Conservation (phyloP, 1,284 basidiomycete genomes). For the Tilletia walkeri region DNA sequence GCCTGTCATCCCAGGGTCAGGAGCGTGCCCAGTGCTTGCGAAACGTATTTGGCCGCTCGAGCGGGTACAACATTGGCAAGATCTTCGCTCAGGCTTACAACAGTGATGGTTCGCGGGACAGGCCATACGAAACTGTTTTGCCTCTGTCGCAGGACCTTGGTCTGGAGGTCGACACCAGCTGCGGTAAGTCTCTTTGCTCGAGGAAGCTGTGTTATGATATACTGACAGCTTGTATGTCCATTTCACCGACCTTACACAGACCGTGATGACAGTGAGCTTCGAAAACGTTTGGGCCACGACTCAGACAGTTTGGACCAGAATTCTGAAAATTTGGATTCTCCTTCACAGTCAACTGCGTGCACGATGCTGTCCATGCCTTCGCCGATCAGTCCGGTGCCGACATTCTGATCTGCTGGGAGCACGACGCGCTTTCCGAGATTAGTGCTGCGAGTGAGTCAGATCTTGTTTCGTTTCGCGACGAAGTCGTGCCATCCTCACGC, state of each 20-base stretch:
- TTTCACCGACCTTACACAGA: neutral
- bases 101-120: constrained; percentile 34
- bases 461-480: too few species aligned
- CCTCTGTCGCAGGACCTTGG: constrained; percentile 49
- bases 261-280: constrained; percentile 15
- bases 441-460: constrained; percentile 36
- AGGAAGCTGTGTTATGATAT: too few species aligned
- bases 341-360: constrained; percentile 35
- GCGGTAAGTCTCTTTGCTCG: constrained; percentile 23
- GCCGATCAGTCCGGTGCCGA: constrained; percentile 24
- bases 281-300: neutral
- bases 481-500: too few species aligned
- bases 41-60: constrained; percentile 35
- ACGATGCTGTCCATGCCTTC: constrained; percentile 34
- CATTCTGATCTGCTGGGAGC: constrained; percentile 43
- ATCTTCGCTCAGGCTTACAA: constrained; percentile 36
- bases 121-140: constrained; percentile 53
- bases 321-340: too few species aligned
- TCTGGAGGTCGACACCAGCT: constrained; percentile 48
- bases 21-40: constrained; percentile 28
- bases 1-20: constrained; percentile 28
- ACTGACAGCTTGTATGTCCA: too few species aligned
- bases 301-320: too few species aligned
- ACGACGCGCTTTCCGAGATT: constrained; percentile 42
- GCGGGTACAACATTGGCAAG: constrained; percentile 46